Evolutionary conservation across 1,139 yeast species (phyloP), one percentile per base, ranked within the genome.

Genomic region (Saccharomyces pastorianus): DNA sequence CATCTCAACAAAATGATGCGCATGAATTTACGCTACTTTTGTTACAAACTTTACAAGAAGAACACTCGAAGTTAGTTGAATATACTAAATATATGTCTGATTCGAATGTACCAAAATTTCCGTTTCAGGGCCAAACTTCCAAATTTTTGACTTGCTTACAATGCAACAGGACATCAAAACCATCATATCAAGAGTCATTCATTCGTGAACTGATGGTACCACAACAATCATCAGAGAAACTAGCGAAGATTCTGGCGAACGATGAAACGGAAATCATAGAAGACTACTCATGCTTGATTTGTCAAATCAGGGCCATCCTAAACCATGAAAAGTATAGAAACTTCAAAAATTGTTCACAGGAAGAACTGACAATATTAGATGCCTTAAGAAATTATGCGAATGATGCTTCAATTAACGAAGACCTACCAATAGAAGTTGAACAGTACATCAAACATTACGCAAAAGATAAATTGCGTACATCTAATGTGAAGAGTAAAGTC

Each of bases 1-100:
- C 96, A 1, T 74, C 90, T 31, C 81, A 82, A 47, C 99, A 93
- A 70, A 96, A 91, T 63, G 98, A 91, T 72, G 96, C 98, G 0
- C 98, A 93, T 62, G 99, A 93, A 65, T 76, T 91, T 58, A 79
- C 93, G 32, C 96, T 88, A 64, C 70, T 88, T 54, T 77, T 91
- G 42, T 73, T 90, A 48, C 96, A 90, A 64, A 84, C 95, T 0
- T 74, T 91, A 54, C 85, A 86, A 55, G 79, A 77, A 56, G 97
- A 91, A 66, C 77, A 81, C 20, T n/a, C 38, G 14, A 32, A 13
- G 1, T 32, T 32, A 32, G 38, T 32, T 61, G 66, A 74, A 11
- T 71, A 73, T 47, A 63, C 38, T 32, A 32, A 32, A 32, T 1
- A 32, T 32, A 32, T 32, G 38, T 1, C 14, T 13, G 63, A 54